Percentiles rank a stretch among this genome's conserved stretches.
These are phyloP conservation scores for Theobroma grandiflorum DNA, from an alignment of 441 rosid genomes.

Conservation along the genomic window DNA sequence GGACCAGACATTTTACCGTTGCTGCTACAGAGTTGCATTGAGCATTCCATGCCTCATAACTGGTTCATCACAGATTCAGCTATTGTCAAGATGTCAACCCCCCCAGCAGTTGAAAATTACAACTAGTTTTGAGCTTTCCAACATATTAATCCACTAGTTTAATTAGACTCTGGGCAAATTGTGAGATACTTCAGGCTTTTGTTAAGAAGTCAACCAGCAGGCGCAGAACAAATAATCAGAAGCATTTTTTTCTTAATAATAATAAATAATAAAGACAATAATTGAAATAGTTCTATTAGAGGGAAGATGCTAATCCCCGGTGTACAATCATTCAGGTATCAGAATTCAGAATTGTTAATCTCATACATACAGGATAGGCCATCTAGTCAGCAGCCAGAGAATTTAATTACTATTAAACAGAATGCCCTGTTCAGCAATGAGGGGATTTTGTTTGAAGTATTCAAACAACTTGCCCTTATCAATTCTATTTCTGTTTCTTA, in stretches of 20 bases:
- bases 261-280: not conserved
- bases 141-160: not conserved
- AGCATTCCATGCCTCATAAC: not conserved
- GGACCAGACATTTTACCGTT: not conserved
- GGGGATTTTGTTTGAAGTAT: not conserved
- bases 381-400: not conserved
- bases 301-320: not conserved
- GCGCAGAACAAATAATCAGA: slow-evolving; percentile 12
- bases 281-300: not conserved
- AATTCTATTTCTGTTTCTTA: not conserved
- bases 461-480: not conserved
- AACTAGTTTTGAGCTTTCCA: not conserved
- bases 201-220: slow-evolving; percentile 31
- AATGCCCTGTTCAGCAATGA: not conserved
- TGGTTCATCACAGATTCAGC: not conserved
- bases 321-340: not conserved
- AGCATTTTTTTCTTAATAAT: not conserved
- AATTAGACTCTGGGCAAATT: slow-evolving; percentile 6
- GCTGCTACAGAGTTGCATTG: not conserved
- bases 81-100: not conserved
- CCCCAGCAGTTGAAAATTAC: not conserved
- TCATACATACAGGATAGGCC: slow-evolving; percentile 2
- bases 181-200: slow-evolving; percentile 18
- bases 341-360: slow-evolving; percentile 8
- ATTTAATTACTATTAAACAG: not conserved